phyloP scores from a whole-genome alignment of 768 basidiomycete genomes.

The Suillus discolor region DNA sequence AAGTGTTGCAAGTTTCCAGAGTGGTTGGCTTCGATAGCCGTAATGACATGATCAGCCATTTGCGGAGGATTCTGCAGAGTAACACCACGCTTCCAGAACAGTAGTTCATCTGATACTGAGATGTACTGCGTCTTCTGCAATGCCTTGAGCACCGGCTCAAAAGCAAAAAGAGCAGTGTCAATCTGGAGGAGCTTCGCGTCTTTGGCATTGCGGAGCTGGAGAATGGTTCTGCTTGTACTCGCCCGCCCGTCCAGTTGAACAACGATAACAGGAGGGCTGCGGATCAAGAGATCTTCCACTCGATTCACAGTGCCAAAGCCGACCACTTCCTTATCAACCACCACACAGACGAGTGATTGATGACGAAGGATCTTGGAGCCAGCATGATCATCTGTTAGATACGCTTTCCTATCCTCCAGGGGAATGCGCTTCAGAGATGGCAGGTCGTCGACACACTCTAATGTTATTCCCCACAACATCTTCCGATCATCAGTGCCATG shows the following conservation, averaged over 20 bases:
- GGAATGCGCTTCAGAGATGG: conserved; percentile 32
- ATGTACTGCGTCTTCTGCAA: conserved; percentile 47
- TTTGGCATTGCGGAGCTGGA: conserved; percentile 35
- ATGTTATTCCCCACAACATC: conserved; percentile 41
- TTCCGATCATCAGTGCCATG: conserved; percentile 20
- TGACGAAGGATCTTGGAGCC: conserved; percentile 43
- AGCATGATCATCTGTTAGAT: conserved; percentile 33
- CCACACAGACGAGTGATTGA: conserved; percentile 50
- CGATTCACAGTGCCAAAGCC: conserved; percentile 55
- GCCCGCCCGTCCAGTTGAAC: conserved; percentile 49
- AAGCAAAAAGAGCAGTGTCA: conserved; percentile 60
- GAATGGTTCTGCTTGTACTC: conserved; percentile 39
- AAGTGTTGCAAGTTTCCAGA: conserved; percentile 38
- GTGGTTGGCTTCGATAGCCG: conserved; percentile 31
- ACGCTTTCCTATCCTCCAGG: conserved; percentile 36
- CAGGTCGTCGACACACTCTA: conserved; percentile 37
- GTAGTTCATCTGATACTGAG: conserved; percentile 48
- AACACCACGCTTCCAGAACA: conserved; percentile 46
- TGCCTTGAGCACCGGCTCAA: conserved; percentile 54
- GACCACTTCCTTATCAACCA: conserved; percentile 47
- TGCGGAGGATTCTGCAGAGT: conserved; percentile 1
- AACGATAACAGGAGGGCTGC: conserved; percentile 47
- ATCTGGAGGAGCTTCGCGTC: conserved; percentile 50
- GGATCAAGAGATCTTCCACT: conserved; percentile 49
- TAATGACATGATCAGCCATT: conserved; percentile 22